Evolutionary conservation across 2,329 filamentous ascomycete species (phyloP).

Genomic region (Rutstroemia sp.): DNA sequence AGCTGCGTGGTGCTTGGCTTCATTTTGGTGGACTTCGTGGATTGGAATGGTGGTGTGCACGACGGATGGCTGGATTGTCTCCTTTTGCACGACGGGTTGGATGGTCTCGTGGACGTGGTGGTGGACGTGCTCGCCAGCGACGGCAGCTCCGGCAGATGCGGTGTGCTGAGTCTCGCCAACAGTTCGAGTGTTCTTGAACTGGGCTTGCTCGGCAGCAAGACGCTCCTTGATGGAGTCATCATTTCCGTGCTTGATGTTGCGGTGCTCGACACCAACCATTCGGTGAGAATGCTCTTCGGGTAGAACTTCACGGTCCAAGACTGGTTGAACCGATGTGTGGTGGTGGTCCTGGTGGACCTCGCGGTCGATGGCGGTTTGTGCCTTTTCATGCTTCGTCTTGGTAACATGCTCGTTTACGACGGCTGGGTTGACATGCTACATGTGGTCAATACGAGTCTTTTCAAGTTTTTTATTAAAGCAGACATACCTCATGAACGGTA

Average conservation of each 20-base stretch:
- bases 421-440: slow-evolving; percentile 42
- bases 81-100: slow-evolving; percentile 64
- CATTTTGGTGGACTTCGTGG: slow-evolving; percentile 64
- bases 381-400: slow-evolving; percentile 53
- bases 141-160: slow-evolving; percentile 38
- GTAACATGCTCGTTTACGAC: slow-evolving; percentile 54
- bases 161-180: slow-evolving; percentile 43
- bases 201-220: slow-evolving; percentile 45
- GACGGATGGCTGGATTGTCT: slow-evolving; percentile 58
- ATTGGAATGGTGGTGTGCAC: slow-evolving; percentile 66
- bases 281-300: slow-evolving; percentile 59
- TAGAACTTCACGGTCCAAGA: slow-evolving; percentile 44
- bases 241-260: slow-evolving; percentile 54
- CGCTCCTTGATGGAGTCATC: slow-evolving; percentile 38
- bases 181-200: slow-evolving; percentile 44
- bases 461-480: not conserved
- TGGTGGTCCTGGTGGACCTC: slow-evolving; percentile 68
- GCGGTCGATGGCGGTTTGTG: slow-evolving; percentile 55
- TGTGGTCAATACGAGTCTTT: not conserved
- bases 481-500: slow-evolving; percentile 52
- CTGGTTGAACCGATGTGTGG: slow-evolving; percentile 61
- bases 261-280: slow-evolving; percentile 50
- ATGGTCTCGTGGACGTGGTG: slow-evolving; percentile 45
- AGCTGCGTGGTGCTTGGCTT: slow-evolving; percentile 57
- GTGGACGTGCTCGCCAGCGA: slow-evolving; percentile 56